These are phyloP conservation scores for Colletotrichum melonis DNA, from an alignment of 2,329 filamentous ascomycete species.

Conservation along the genomic window DNA sequence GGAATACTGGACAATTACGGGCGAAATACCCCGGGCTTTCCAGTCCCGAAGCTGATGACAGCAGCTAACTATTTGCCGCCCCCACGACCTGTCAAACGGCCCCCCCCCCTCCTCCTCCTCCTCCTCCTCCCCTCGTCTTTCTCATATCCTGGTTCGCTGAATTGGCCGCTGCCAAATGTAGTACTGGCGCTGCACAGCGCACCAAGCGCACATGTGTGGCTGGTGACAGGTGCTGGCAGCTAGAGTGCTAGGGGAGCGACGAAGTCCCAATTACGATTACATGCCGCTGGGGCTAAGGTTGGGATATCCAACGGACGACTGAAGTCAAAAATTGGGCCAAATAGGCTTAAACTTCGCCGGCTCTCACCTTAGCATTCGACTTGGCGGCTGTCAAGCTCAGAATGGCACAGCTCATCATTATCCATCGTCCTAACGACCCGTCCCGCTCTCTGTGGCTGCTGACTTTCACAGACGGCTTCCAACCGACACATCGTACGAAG, in stretches of 20 bases:
- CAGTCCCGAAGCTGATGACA: background rate
- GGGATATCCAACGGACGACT: background rate
- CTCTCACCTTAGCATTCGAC: background rate
- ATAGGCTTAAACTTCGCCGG: background rate
- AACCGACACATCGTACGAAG: background rate
- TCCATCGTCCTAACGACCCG: constrained; percentile 22
- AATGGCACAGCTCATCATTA: background rate
- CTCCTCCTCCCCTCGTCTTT: background rate
- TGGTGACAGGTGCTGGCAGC: background rate
- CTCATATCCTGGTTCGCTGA: background rate
- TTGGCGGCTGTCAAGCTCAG: background rate
- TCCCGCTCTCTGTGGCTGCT: constrained; percentile 11
- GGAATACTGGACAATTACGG: background rate
- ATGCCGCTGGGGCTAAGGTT: background rate
- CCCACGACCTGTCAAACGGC: background rate
- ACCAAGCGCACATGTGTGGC: background rate
- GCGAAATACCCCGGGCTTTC: background rate
- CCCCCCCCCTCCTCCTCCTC: background rate
- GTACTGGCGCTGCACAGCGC: background rate
- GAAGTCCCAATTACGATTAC: background rate
- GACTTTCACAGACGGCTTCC: background rate
- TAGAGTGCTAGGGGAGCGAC: background rate
- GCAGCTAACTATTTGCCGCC: background rate
- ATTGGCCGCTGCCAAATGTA: background rate
- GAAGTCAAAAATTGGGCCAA: background rate